phyloP scores from a whole-genome alignment of 306 rosid genomes.

The Benincasa hispida region DNA sequence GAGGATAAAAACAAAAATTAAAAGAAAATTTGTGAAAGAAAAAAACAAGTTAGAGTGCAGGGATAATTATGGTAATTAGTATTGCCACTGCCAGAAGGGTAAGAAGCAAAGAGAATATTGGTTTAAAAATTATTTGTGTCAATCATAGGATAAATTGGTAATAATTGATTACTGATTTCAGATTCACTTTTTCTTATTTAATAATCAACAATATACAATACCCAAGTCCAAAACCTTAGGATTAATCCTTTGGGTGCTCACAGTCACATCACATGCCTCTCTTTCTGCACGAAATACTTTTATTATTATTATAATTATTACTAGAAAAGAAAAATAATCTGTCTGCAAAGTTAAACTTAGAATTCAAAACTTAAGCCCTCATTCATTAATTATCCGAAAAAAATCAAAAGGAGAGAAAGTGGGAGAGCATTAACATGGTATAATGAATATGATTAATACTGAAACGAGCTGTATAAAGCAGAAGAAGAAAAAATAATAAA shows the following conservation, averaged over 20 bases:
- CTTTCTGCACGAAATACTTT: background rate
- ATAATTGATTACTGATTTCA: background rate
- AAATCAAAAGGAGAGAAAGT: background rate
- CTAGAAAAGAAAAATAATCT: background rate
- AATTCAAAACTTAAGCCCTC: background rate
- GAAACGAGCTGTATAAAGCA: conserved; percentile 1
- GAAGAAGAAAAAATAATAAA: background rate
- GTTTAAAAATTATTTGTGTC: background rate
- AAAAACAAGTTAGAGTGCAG: background rate
- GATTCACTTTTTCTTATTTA: background rate
- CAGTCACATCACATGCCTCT: background rate
- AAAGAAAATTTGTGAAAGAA: background rate
- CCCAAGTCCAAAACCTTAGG: background rate
- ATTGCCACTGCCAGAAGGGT: background rate
- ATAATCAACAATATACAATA: background rate
- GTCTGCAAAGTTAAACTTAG: background rate
- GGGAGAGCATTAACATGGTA: background rate
- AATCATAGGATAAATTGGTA: conserved; percentile 2
- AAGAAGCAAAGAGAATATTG: background rate
- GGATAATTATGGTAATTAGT: background rate
- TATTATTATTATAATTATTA: background rate
- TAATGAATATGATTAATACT: background rate
- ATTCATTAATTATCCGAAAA: background rate
- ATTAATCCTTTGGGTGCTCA: background rate
- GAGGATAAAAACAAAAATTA: background rate